Evolutionary conservation across 2,329 filamentous ascomycete species (phyloP).

Genomic region (Aspergillus jensenii): DNA sequence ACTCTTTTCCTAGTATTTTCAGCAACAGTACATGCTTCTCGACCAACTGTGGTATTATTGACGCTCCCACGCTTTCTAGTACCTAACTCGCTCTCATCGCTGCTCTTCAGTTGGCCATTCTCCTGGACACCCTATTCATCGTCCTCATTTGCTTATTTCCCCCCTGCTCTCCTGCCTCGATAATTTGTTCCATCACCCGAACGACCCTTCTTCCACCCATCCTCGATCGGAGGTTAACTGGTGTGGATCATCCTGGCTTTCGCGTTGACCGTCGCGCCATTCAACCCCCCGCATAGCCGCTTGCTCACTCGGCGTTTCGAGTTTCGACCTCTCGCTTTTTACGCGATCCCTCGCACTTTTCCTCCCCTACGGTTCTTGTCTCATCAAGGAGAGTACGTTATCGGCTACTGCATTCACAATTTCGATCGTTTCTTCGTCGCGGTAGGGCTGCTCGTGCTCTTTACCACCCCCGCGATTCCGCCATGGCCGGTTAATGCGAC

Average conservation of each 20-base stretch:
- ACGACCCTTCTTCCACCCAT: constrained; percentile 6
- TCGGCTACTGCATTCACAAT: not conserved
- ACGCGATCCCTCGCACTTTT: constrained; percentile 14
- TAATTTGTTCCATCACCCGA: not conserved
- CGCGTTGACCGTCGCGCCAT: constrained; percentile 27
- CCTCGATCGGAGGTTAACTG: constrained; percentile 19
- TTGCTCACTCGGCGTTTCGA: constrained; percentile 15
- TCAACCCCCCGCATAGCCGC: constrained; percentile 25
- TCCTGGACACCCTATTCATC: not conserved
- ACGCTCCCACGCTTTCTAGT: constrained; percentile 1
- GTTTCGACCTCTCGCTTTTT: constrained; percentile 13
- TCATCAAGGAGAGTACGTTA: not conserved
- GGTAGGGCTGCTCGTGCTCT: constrained; percentile 19
- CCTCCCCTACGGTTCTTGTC: not conserved
- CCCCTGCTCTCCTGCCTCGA: not conserved
- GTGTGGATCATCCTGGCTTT: constrained; percentile 28
- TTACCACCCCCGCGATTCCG: constrained; percentile 21
- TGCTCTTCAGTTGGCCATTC: not conserved
- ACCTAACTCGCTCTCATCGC: not conserved
- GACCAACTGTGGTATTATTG: constrained; percentile 2
- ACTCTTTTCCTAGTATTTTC: not conserved
- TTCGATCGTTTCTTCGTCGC: constrained; percentile 17
- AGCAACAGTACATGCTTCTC: not conserved
- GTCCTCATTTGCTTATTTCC: not conserved
- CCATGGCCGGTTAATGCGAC: constrained; percentile 42